Evolutionary conservation across 208 protist species (phyloP), one percentile per base, ranked within the genome.

Genomic region (Trypanosoma conorhini): DNA sequence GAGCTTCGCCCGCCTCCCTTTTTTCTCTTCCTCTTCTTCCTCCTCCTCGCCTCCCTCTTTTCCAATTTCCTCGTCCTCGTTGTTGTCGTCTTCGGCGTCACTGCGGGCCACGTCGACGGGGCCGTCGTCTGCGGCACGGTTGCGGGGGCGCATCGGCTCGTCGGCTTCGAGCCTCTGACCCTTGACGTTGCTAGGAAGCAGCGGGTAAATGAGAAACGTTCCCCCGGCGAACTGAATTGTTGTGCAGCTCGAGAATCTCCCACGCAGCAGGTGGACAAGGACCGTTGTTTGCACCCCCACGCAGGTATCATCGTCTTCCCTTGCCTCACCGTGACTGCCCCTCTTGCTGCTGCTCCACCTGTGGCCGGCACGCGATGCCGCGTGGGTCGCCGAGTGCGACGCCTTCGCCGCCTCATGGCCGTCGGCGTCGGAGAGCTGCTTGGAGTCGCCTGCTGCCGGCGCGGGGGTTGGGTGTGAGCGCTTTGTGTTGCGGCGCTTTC

Each of bases 171-270:
- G 17, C 19, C n/a, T 40, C 10, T 40, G 56, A 50, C 56, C 35
- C n/a, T 38, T 67, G 46, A 50, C 44, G 38, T 21, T 50, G 17
- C 22, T 60, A 17, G 62, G 66, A 28, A 58, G 57, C 21, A 93
- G 31, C 9, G 85, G 88, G 48, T 84, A 93, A 44, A 89, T 76
- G 21, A 93, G 77, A 55, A 94, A 88, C 0, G 86, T 94, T 60
- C 75, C 77, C 66, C 83, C 86, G n/a, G 79, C 84, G 67, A 93
- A 80, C 57, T 81, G 77, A 62, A 93, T 88, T 10, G 87, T 90
- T 21, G 87, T 90, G 74, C 81, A 90, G 17, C 76, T 77, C 22
- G 67, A 72, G 44, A 88, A 76, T 12, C 82, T 77, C 12, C 74
- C 81, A 40, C 82, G 82, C 35, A 93, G 69, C 31, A 93, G 79